Evolutionary conservation across 768 basidiomycete species (phyloP).

Genomic region (Lenzites betulinus): DNA sequence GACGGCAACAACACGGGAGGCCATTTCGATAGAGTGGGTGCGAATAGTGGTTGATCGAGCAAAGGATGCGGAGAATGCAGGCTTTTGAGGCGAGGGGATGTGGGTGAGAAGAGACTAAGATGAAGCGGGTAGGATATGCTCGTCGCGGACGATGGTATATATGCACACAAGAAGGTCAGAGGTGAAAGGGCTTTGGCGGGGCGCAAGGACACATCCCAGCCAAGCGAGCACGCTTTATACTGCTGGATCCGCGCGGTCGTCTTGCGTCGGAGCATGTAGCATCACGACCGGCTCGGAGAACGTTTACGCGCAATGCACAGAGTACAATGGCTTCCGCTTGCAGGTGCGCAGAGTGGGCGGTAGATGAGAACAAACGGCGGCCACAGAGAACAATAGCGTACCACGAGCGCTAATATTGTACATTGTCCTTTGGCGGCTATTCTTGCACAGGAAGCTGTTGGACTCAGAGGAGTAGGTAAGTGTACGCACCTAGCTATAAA

Average conservation of each 20-base stretch:
- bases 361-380: conserved; percentile 13
- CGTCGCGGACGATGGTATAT: conserved; percentile 19
- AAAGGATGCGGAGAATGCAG: background rate
- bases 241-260: background rate
- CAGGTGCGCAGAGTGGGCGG: background rate
- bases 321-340: conserved; percentile 4
- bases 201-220: background rate
- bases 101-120: background rate
- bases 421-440: conserved; percentile 1
- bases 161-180: background rate
- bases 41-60: background rate
- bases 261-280: background rate
- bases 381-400: conserved; percentile 2
- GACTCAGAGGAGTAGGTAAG: too few relatives aligned
- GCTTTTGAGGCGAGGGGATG: background rate
- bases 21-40: background rate
- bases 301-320: background rate
- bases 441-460: too few relatives aligned
- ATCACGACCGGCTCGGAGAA: background rate
- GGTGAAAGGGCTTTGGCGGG: background rate
- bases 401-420: background rate
- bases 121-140: background rate
- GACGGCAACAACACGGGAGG: conserved; percentile 8
- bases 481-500: too few relatives aligned
- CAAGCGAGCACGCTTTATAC: conserved; percentile 7